Conservation (phyloP, 495 filamentous ascomycete genomes). For the Lentithecium fluviatile region DNA sequence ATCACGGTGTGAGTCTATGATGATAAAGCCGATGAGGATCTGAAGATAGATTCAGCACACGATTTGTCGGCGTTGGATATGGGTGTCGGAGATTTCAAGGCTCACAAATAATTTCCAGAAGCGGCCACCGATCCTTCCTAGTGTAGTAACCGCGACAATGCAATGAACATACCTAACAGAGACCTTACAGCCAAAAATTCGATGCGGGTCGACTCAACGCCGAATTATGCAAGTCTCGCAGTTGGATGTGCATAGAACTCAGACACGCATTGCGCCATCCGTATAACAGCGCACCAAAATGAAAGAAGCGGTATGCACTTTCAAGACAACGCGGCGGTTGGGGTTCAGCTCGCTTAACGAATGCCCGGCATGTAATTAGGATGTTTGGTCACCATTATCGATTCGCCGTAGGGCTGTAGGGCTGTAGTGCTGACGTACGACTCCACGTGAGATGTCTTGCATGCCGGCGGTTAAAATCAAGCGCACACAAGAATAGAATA, state of each 20-base stretch:
- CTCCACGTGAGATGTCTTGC: conserved; percentile 9
- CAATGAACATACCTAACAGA: too few relatives aligned
- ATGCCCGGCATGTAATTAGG: not conserved
- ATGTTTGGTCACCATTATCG: conserved; percentile 6
- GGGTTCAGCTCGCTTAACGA: not conserved
- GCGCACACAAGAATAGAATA: not conserved
- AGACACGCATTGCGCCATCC: too few relatives aligned
- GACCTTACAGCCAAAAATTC: too few relatives aligned
- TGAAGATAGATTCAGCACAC: not conserved
- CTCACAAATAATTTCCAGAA: too few relatives aligned
- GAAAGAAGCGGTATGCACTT: not conserved
- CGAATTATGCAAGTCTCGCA: too few relatives aligned
- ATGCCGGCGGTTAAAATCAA: not conserved
- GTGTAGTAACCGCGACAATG: too few relatives aligned
- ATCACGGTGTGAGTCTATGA: not conserved
- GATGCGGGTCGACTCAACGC: too few relatives aligned
- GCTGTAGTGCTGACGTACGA: not conserved
- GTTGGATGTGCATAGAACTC: too few relatives aligned
- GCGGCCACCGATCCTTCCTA: too few relatives aligned
- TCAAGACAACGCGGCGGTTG: not conserved
- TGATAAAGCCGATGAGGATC: not conserved
- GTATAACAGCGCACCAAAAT: too few relatives aligned
- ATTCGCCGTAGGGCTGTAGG: not conserved
- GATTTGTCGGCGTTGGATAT: too few relatives aligned
- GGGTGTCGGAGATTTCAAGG: too few relatives aligned